Percentiles rank a stretch among this genome's conserved stretches.
These are phyloP conservation scores for Epichloe hybrida DNA, from an alignment of 2,329 filamentous ascomycete species.

Conservation along the genomic window DNA sequence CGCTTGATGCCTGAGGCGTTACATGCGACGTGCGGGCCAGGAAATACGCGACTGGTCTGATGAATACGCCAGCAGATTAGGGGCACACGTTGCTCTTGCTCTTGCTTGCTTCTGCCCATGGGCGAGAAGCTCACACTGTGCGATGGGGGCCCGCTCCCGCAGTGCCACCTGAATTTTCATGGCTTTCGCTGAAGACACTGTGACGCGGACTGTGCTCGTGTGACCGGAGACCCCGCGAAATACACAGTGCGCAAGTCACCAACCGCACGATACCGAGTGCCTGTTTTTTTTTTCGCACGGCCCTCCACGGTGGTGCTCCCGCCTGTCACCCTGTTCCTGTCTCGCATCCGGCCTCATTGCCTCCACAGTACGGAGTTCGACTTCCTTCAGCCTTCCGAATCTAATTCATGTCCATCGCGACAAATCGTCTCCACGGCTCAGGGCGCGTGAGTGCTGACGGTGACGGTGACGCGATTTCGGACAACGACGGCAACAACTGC, in stretches of 20 bases:
- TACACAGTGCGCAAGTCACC: neutral
- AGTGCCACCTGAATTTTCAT: neutral
- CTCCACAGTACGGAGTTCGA: conserved; percentile 2
- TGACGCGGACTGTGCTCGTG: neutral
- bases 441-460: conserved; percentile 13
- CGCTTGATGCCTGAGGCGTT: conserved; percentile 18
- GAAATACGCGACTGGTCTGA: conserved; percentile 16
- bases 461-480: conserved; percentile 5
- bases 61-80: conserved; percentile 10
- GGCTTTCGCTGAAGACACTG: neutral
- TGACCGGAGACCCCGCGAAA: neutral
- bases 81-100: neutral
- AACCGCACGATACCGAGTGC: no score
- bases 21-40: conserved; percentile 7
- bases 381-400: conserved; percentile 5
- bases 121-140: neutral
- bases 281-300: neutral
- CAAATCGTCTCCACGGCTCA: conserved; percentile 13
- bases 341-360: conserved; percentile 3
- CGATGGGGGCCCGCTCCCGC: neutral
- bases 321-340: conserved; percentile 2
- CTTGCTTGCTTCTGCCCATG: neutral
- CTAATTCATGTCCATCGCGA: conserved; percentile 12
- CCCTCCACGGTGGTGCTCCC: neutral
- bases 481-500: conserved; percentile 1